Conservation (phyloP, 805 yeast genomes). For the Diddensiella santjacobensis region DNA sequence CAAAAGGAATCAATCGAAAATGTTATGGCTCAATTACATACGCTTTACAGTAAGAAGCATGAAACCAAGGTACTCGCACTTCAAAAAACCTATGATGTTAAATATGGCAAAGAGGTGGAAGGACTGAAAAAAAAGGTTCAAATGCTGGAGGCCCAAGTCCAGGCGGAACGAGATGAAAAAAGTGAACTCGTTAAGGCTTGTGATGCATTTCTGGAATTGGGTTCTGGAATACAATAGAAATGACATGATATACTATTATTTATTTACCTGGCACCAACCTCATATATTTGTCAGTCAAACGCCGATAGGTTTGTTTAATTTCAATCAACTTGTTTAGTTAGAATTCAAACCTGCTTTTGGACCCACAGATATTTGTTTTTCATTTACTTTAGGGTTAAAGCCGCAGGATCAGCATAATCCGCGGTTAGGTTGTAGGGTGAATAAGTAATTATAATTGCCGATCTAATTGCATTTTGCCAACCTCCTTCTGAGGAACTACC, state of each 20-base stretch:
- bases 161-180: slow-evolving; percentile 54
- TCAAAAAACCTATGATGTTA: slow-evolving; percentile 49
- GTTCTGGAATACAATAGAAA: slow-evolving; percentile 2
- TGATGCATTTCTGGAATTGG: slow-evolving; percentile 34
- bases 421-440: not conserved
- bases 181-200: slow-evolving; percentile 51
- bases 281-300: too few species aligned
- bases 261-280: not conserved
- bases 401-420: not conserved
- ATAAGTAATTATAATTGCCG: not conserved
- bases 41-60: slow-evolving; percentile 73
- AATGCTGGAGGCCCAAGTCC: slow-evolving; percentile 51
- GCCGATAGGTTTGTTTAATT: too few species aligned
- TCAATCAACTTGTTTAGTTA: too few species aligned
- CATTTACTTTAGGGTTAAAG: not conserved
- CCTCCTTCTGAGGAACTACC: too few species aligned
- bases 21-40: slow-evolving; percentile 64
- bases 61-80: slow-evolving; percentile 63
- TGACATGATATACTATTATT: not conserved
- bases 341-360: too few species aligned
- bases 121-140: slow-evolving; percentile 41
- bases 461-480: not conserved
- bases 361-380: too few species aligned
- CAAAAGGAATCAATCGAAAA: slow-evolving; percentile 9
- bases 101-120: slow-evolving; percentile 38